phyloP scores from a whole-genome alignment of 345 rosid genomes.

The Arabidopsis suecica region DNA sequence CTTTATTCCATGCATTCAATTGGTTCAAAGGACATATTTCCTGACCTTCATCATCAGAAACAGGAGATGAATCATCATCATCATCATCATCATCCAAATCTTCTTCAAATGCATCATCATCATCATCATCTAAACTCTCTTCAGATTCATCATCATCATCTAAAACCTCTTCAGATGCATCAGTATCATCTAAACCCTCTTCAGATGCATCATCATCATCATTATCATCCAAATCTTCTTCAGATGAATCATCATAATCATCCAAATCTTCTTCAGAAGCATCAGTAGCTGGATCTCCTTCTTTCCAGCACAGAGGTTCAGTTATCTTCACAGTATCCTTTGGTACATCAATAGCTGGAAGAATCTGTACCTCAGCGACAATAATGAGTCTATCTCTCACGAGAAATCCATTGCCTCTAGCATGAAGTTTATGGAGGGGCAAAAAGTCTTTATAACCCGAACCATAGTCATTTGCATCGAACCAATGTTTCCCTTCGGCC shows the following conservation, averaged over 20 bases:
- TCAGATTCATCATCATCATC: not conserved
- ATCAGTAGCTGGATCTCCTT: not conserved
- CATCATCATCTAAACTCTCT: not conserved
- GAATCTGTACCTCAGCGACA: slow-evolving; percentile 61
- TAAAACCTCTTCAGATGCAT: not conserved
- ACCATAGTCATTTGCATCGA: not conserved
- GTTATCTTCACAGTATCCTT: not conserved
- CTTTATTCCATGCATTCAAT: not conserved
- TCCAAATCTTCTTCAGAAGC: not conserved
- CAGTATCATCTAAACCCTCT: not conserved
- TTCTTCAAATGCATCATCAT: not conserved
- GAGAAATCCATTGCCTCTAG: slow-evolving; percentile 36
- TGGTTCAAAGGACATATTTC: not conserved
- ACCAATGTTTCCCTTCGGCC: not conserved
- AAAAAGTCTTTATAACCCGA: not conserved
- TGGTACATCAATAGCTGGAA: not conserved
- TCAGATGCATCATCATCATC: not conserved
- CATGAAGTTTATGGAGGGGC: not conserved
- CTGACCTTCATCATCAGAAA: not conserved
- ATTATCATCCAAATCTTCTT: slow-evolving; percentile 3
- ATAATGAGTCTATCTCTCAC: slow-evolving; percentile 59
- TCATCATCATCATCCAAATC: slow-evolving; percentile 8
- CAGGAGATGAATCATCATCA: not conserved
- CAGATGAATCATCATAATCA: not conserved
- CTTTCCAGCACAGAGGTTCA: not conserved